A percentile compares a stretch with the other conserved stretches of the same genome.
Conservation (phyloP, 805 yeast species). For the Torulaspora microellipsoides region DNA sequence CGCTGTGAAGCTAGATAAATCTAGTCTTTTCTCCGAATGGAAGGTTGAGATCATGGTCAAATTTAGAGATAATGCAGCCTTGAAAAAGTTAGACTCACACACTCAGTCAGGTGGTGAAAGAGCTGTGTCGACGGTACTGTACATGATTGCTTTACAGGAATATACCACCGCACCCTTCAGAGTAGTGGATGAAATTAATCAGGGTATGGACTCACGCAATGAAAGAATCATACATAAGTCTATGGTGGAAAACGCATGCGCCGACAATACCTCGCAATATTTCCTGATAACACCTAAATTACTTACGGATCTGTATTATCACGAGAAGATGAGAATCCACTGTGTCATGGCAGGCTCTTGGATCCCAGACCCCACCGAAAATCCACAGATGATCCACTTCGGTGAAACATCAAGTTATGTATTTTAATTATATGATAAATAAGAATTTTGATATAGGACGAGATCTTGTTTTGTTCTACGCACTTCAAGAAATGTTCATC, state of each 20-base stretch:
- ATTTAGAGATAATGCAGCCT: slow-evolving; percentile 72
- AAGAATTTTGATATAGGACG: no score
- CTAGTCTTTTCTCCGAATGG: slow-evolving; percentile 63
- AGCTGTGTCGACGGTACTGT: slow-evolving; percentile 89
- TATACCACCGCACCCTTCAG: slow-evolving; percentile 85
- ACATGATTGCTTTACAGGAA: slow-evolving; percentile 85
- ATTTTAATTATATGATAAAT: slow-evolving; percentile 4
- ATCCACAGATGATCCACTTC: slow-evolving; percentile 32
- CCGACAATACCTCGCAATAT: slow-evolving; percentile 64
- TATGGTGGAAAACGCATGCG: slow-evolving; percentile 81
- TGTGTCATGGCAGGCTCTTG: slow-evolving; percentile 67
- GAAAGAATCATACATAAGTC: slow-evolving; percentile 82
- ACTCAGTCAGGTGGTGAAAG: slow-evolving; percentile 98
- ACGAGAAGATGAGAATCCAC: slow-evolving; percentile 75
- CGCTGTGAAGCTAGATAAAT: slow-evolving; percentile 55
- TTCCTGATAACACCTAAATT: slow-evolving; percentile 91
- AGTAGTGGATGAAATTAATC: slow-evolving; percentile 96
- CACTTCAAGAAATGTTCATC: no score
- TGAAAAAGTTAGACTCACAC: slow-evolving; percentile 71
- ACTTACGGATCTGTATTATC: slow-evolving; percentile 70
- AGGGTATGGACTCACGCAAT: slow-evolving; percentile 95
- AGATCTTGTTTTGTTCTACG: no score
- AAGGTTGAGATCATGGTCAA: slow-evolving; percentile 76
- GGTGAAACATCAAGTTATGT: slow-evolving; percentile 36
- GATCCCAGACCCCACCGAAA: slow-evolving; percentile 37